Evolutionary conservation across 208 protist genomes (phyloP).

Genomic region (Naegleria fowleri): DNA sequence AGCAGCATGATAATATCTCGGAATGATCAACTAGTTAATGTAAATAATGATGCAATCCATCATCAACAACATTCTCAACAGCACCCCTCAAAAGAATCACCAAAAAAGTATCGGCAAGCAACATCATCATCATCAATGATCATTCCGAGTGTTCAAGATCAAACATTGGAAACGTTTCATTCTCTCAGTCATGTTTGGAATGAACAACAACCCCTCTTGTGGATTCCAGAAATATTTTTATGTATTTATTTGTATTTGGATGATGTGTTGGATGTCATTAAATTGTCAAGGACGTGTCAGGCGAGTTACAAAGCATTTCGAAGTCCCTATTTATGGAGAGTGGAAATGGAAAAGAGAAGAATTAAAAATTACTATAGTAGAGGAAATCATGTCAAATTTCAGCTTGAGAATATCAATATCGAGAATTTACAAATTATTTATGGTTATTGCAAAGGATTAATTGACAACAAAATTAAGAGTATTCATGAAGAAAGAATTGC

Average conservation of each 20-base stretch:
- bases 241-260: background rate
- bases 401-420: too few species aligned
- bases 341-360: background rate
- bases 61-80: too few species aligned
- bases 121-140: too few species aligned
- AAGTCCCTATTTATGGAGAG: background rate
- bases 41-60: too few species aligned
- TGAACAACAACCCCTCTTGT: background rate
- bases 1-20: too few species aligned
- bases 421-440: background rate
- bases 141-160: too few species aligned
- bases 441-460: background rate
- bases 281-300: background rate
- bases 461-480: background rate
- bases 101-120: too few species aligned
- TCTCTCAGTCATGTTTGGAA: too few species aligned
- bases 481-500: background rate
- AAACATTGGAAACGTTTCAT: too few species aligned
- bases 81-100: too few species aligned
- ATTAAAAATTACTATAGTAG: background rate
- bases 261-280: background rate
- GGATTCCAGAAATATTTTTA: background rate
- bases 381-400: too few species aligned
- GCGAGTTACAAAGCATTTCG: background rate
- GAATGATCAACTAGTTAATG: too few species aligned